These are phyloP conservation scores for Cubamyces lactineus DNA, from an alignment of 768 basidiomycete genomes.

Conservation along the genomic window DNA sequence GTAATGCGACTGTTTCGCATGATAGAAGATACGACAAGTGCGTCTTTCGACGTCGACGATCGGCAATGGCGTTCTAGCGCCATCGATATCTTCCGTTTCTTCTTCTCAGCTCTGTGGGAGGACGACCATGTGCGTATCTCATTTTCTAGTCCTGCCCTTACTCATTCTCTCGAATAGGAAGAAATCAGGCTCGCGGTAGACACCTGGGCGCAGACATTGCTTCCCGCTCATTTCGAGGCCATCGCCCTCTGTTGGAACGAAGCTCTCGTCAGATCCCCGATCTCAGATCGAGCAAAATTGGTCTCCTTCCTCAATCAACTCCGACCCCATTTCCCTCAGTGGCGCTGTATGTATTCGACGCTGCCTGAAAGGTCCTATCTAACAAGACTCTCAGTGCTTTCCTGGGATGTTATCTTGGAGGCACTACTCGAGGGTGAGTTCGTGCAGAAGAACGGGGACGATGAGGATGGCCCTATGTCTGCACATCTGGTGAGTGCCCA, in stretches of 20 bases:
- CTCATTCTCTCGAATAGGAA: conserved; percentile 49
- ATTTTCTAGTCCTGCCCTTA: neutral
- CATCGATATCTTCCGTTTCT: conserved; percentile 58
- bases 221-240: conserved; percentile 65
- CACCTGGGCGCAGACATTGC: conserved; percentile 59
- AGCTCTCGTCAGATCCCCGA: conserved; percentile 55
- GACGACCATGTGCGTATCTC: conserved; percentile 55
- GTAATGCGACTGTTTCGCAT: conserved; percentile 64
- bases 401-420: conserved; percentile 66
- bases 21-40: conserved; percentile 65
- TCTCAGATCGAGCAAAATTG: conserved; percentile 59
- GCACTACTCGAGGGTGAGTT: conserved; percentile 59
- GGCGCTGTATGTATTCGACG: conserved; percentile 53
- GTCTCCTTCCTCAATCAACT: conserved; percentile 68
- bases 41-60: conserved; percentile 61
- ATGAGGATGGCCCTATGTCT: conserved; percentile 44
- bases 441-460: conserved; percentile 40
- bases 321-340: conserved; percentile 65
- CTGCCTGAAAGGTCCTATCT: neutral
- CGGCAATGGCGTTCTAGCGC: conserved; percentile 71
- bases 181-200: conserved; percentile 64
- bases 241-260: conserved; percentile 74
- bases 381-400: conserved; percentile 49
- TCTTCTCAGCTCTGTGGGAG: conserved; percentile 65
- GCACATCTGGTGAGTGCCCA: conserved; percentile 44